Percentiles rank a stretch among this genome's conserved stretches.
phyloP scores from a whole-genome alignment of 805 yeast species.

The Wickerhamomyces xylosicus region DNA sequence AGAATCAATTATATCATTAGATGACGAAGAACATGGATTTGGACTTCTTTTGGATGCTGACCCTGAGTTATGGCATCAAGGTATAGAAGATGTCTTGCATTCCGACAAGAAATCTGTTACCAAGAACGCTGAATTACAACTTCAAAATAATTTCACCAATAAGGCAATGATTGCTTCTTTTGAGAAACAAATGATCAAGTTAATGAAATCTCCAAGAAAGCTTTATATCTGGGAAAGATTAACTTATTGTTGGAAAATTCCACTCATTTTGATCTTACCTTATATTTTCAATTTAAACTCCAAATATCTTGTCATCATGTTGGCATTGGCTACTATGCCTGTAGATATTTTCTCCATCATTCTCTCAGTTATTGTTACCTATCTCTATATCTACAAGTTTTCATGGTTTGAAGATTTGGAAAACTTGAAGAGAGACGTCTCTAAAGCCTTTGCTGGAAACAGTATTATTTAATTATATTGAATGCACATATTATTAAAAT shows the following conservation, averaged over 20 bases:
- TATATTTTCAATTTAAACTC: constrained; percentile 4
- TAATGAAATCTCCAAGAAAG: constrained; percentile 16
- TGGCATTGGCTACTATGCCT: constrained; percentile 11
- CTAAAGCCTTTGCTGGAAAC: neutral
- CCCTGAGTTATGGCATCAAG: constrained; percentile 43
- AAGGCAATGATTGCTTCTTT: constrained; percentile 28
- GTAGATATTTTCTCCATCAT: constrained; percentile 12
- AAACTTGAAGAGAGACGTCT: neutral
- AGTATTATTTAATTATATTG: too few relatives aligned
- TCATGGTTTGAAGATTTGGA: constrained; percentile 6
- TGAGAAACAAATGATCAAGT: constrained; percentile 23
- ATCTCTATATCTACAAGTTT: constrained; percentile 8
- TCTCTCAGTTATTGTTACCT: constrained; percentile 1
- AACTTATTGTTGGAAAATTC: constrained; percentile 15
- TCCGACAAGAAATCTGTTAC: constrained; percentile 12
- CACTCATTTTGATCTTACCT: constrained; percentile 8
- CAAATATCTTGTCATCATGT: constrained; percentile 8
- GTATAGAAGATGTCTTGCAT: constrained; percentile 29
- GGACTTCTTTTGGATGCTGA: constrained; percentile 51
- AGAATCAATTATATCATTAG: constrained; percentile 46
- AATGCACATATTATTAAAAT: too few relatives aligned
- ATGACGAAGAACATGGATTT: constrained; percentile 32
- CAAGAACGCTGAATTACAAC: constrained; percentile 22
- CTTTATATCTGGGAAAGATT: constrained; percentile 23
- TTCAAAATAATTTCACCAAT: constrained; percentile 24